phyloP scores from a whole-genome alignment of 78 protist species.

The Protostelium mycophagum region DNA sequence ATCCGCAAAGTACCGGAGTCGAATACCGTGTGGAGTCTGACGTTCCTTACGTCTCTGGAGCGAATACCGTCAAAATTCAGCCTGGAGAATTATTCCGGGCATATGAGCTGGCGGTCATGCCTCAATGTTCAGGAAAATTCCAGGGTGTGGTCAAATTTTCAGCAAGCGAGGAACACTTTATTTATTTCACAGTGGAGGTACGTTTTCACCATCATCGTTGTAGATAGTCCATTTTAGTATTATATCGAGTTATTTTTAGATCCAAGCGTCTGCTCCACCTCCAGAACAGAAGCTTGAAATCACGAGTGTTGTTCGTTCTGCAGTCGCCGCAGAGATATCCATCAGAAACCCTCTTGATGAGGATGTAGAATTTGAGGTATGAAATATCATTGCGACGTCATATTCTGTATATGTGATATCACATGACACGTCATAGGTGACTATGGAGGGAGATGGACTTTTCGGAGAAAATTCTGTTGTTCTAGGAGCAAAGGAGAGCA shows the following conservation, averaged over 20 bases:
- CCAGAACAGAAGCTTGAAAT: slow-evolving; percentile 27
- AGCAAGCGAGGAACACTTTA: slow-evolving; percentile 34
- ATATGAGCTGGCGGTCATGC: not conserved
- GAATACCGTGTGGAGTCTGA: slow-evolving; percentile 48
- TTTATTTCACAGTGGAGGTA: slow-evolving; percentile 66
- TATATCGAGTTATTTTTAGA: not conserved
- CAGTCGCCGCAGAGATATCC: slow-evolving; percentile 44
- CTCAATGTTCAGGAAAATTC: slow-evolving; percentile 5
- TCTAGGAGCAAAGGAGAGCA: not conserved
- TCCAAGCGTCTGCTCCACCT: slow-evolving; percentile 30
- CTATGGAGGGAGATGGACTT: slow-evolving; percentile 22
- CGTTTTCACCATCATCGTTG: too few relatives aligned
- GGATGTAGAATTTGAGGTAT: not conserved
- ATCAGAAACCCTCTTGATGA: slow-evolving; percentile 20
- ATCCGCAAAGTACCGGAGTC: not conserved
- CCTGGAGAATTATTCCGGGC: not conserved
- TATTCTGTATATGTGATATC: not conserved
- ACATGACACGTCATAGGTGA: slow-evolving; percentile 4
- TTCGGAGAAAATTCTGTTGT: slow-evolving; percentile 3
- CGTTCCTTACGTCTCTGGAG: slow-evolving; percentile 46
- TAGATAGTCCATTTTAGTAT: not conserved
- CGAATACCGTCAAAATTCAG: not conserved
- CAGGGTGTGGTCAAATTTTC: slow-evolving; percentile 49
- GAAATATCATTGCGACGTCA: not conserved
- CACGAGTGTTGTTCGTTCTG: slow-evolving; percentile 21